Evolutionary conservation across 495 filamentous ascomycete species (phyloP).

Genomic region (Neurospora sp.): DNA sequence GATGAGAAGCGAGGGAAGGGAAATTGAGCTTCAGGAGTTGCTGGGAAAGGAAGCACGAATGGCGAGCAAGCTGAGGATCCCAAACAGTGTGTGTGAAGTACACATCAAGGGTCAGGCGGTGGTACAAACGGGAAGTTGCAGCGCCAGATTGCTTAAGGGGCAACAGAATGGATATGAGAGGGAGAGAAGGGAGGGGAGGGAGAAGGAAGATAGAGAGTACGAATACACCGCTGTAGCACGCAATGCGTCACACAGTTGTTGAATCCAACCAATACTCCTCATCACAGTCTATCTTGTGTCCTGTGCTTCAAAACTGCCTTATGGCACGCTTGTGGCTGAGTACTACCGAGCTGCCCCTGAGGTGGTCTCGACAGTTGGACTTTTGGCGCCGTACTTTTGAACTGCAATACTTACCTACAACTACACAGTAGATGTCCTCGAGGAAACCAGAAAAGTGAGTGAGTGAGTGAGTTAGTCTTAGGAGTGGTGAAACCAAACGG

Average conservation of each 20-base stretch:
- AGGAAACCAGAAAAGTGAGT: background rate
- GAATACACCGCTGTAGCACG: background rate
- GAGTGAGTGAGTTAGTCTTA: background rate
- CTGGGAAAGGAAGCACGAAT: background rate
- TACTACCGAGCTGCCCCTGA: background rate
- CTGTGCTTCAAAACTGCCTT: background rate
- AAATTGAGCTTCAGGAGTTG: background rate
- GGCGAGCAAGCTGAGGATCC: background rate
- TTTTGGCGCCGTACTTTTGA: background rate
- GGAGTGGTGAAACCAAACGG: background rate
- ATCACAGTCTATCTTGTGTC: no score
- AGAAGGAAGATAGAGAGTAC: background rate
- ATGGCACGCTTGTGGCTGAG: background rate
- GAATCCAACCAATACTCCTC: background rate
- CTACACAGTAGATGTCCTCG: background rate
- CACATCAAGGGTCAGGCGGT: background rate
- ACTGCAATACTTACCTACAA: no score
- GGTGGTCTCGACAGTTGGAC: background rate
- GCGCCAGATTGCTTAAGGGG: background rate
- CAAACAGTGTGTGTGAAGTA: background rate
- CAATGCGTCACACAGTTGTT: background rate
- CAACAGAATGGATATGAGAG: background rate
- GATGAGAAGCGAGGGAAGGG: background rate
- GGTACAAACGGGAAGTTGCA: background rate
- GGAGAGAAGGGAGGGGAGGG: background rate